Base-by-base conservation (phyloP, 2,329 filamentous ascomycete genomes). In the Ascochyta pisi region DNA sequence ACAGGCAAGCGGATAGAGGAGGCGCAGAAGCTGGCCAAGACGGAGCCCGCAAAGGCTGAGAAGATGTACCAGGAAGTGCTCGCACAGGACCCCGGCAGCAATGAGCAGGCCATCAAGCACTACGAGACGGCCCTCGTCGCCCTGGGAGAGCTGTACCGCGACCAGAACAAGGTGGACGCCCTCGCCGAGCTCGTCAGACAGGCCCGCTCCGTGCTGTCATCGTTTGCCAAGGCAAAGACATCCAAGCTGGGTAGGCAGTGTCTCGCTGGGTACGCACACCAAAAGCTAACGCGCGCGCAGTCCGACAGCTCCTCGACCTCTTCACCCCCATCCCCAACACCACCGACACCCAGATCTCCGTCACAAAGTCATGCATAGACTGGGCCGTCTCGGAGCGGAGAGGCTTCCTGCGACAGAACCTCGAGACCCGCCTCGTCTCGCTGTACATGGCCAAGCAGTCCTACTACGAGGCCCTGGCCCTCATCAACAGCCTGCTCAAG, bases 281-380 rank as follows among this genome's bases (percentile, higher is more conserved):
- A 5, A 9, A 37, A 16, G 29, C 43, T 57, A 40, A 57, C 43
- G 0, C 2, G 2, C 8, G 45, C 49, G 61, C 66, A 97, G 95
- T 99, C 67, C 94, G 95, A 68, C 92, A 97, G 80, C 87, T 99
- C 24, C 90, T 99, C 76, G 95, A 99, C 78, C 88, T 97, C 76
- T 95, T 98, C 83, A 87, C 90, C 70, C 86, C 90, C 71, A 97
- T 98, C 69, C 95, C 96, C 71, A 90, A 97, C 79, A 95, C 92
- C 68, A 90, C 90, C 82, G 95, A 99, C 76, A 91, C 89, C 74
- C 95, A 99, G 81, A 92, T 96, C 76, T 82, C 88, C 76, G 92
- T 97, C 70, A 99, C 95, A 73, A 96, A 96, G 80, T 96, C 95
- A 79, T 98, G 92, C 82, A 99, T 99, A 87, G 94, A 98, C 81